phyloP scores from a whole-genome alignment of 169 alveolate genomes.

The Plasmodium inui region DNA sequence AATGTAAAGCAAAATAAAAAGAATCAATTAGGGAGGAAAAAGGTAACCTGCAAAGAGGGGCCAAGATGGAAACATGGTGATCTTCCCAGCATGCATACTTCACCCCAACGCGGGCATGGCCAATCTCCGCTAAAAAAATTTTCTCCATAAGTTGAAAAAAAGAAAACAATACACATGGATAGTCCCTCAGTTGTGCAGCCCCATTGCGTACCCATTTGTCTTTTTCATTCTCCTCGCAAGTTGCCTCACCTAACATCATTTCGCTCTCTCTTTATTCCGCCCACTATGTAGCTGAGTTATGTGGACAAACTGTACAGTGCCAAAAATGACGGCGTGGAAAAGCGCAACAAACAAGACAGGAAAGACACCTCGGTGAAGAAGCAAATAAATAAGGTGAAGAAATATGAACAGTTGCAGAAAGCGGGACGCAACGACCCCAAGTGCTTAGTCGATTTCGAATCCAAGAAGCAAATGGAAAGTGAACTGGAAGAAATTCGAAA shows the following conservation, averaged over 20 bases:
- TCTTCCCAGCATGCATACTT: background rate
- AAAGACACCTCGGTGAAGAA: slow-evolving; percentile 10
- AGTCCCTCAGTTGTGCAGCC: background rate
- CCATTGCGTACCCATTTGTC: background rate
- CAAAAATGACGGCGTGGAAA: slow-evolving; percentile 71
- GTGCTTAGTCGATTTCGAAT: slow-evolving; percentile 54
- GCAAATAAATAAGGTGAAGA: slow-evolving; percentile 50
- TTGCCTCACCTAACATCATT: background rate
- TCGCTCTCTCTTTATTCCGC: background rate
- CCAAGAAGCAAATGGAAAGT: slow-evolving; percentile 42
- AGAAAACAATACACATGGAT: background rate
- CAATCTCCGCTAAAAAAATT: background rate
- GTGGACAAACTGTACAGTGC: slow-evolving; percentile 46
- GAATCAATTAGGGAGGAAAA: slow-evolving; percentile 49
- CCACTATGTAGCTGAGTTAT: slow-evolving; percentile 23
- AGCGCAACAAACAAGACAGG: slow-evolving; percentile 50
- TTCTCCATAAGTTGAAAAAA: background rate
- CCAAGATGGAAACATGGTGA: background rate
- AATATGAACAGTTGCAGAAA: slow-evolving; percentile 42
- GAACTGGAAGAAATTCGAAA: slow-evolving; percentile 67
- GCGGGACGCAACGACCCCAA: slow-evolving; percentile 27
- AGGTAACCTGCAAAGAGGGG: slow-evolving; percentile 19
- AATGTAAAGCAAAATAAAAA: slow-evolving; percentile 54
- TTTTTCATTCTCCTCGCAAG: background rate
- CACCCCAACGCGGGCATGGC: background rate